phyloP scores from a whole-genome alignment of 2,329 filamentous ascomycete species.

The Beauveria sp. region DNA sequence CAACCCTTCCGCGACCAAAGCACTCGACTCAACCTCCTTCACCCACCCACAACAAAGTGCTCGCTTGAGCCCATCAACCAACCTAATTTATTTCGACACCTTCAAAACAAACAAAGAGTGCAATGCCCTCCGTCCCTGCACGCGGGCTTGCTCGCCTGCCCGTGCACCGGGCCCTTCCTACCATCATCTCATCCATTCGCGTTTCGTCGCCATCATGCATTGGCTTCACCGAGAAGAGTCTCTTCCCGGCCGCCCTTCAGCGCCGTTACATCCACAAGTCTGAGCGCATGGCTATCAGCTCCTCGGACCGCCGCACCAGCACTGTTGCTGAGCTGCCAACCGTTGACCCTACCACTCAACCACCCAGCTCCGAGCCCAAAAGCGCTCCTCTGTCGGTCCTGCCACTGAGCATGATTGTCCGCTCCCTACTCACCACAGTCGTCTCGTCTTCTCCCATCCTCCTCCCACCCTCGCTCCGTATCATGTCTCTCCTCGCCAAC shows the following conservation, averaged over 20 bases:
- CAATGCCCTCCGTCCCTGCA: conserved; percentile 18
- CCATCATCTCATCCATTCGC: conserved; percentile 8
- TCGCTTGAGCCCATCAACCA: conserved; percentile 1
- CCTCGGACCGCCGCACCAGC: conserved; percentile 28
- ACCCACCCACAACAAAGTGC: not conserved
- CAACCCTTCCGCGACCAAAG: conserved; percentile 1
- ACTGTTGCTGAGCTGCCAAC: conserved; percentile 25
- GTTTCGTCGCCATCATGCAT: conserved; percentile 12
- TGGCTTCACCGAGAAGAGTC: conserved; percentile 10
- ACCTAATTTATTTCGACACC: not conserved
- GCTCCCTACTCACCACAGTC: conserved; percentile 60
- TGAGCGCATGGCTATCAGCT: conserved; percentile 26
- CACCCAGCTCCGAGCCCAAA: conserved; percentile 19
- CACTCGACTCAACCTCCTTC: not conserved
- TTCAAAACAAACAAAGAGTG: conserved; percentile 15
- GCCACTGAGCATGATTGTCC: conserved; percentile 57
- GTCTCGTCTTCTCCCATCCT: conserved; percentile 65
- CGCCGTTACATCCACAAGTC: conserved; percentile 29
- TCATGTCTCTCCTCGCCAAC: conserved; percentile 64
- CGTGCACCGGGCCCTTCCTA: conserved; percentile 12
- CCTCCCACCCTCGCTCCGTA: conserved; percentile 58
- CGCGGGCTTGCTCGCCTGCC: conserved; percentile 17
- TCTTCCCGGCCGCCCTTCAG: conserved; percentile 9
- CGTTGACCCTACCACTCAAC: conserved; percentile 21
- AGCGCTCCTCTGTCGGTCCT: conserved; percentile 55